Percentiles rank a stretch among this genome's conserved stretches.
These are phyloP conservation scores for Neospora caninum DNA, from an alignment of 169 alveolate genomes.

Conservation along the genomic window DNA sequence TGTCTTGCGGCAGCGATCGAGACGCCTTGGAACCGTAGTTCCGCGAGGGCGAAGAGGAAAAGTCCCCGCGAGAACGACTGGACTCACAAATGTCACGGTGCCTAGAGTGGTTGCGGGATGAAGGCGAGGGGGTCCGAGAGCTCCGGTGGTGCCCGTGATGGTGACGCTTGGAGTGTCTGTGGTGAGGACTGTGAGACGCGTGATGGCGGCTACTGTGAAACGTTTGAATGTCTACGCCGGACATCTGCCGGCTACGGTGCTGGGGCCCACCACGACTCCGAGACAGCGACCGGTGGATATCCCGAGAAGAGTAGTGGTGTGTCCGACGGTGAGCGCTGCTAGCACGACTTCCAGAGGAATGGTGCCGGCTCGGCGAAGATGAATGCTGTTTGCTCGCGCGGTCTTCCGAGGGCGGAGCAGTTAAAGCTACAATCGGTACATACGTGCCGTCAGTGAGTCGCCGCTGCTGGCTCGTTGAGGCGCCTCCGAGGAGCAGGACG, in stretches of 20 bases:
- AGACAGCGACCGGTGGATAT: not conserved
- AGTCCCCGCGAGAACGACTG: not conserved
- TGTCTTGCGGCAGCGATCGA: not conserved
- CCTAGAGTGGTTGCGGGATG: not conserved
- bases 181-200: not conserved
- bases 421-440: not conserved
- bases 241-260: not conserved
- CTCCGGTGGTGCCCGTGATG: not conserved
- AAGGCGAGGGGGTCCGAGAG: not conserved
- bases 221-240: not conserved
- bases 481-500: not conserved
- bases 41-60: not conserved
- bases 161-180: not conserved
- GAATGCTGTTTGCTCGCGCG: not conserved
- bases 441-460: not conserved
- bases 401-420: not conserved
- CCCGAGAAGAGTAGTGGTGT: not conserved
- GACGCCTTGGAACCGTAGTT: not conserved
- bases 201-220: not conserved
- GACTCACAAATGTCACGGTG: not conserved
- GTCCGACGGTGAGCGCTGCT: not conserved
- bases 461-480: not conserved
- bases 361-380: not conserved
- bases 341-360: not conserved
- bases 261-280: not conserved